These are phyloP conservation scores for Penicillium sp. DNA, from an alignment of 2,329 filamentous ascomycete genomes.

Conservation along the genomic window DNA sequence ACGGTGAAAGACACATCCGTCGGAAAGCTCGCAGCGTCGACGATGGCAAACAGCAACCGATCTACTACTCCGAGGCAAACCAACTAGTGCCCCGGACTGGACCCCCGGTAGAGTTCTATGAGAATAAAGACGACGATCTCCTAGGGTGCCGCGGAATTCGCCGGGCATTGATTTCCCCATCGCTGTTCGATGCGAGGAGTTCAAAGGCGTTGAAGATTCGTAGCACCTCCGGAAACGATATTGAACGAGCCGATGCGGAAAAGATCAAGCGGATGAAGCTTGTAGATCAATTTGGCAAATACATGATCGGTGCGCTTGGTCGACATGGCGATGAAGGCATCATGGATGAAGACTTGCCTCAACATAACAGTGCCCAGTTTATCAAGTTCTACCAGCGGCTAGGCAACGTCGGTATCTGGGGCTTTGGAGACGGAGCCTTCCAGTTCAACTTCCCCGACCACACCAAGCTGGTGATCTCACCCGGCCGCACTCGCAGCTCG, in stretches of 20 bases:
- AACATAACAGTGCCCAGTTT: slow-evolving; percentile 37
- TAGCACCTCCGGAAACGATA: slow-evolving; percentile 30
- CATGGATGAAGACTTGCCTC: slow-evolving; percentile 26
- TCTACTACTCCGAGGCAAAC: slow-evolving; percentile 40
- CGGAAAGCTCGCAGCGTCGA: slow-evolving; percentile 43
- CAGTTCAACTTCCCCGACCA: slow-evolving; percentile 54
- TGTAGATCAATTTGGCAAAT: slow-evolving; percentile 51
- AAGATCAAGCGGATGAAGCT: slow-evolving; percentile 49
- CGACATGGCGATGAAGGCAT: slow-evolving; percentile 39
- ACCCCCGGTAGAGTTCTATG: slow-evolving; percentile 47
- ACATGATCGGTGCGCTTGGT: slow-evolving; percentile 49
- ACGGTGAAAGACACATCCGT: slow-evolving; percentile 47
- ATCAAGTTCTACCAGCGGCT: slow-evolving; percentile 51
- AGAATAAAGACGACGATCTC: slow-evolving; percentile 39
- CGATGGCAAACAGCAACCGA: slow-evolving; percentile 25
- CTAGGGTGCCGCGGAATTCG: slow-evolving; percentile 39
- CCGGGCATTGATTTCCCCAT: slow-evolving; percentile 40
- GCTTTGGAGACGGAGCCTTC: slow-evolving; percentile 49
- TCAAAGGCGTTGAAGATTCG: slow-evolving; percentile 36
- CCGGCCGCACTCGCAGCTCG: slow-evolving; percentile 37
- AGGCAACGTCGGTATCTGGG: slow-evolving; percentile 53
- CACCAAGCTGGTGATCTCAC: slow-evolving; percentile 49
- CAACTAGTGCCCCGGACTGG: slow-evolving; percentile 46
- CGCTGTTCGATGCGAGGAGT: slow-evolving; percentile 39
- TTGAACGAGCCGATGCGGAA: slow-evolving; percentile 42